Evolutionary conservation across 768 basidiomycete species (phyloP).

Genomic region (Suillus discolor): DNA sequence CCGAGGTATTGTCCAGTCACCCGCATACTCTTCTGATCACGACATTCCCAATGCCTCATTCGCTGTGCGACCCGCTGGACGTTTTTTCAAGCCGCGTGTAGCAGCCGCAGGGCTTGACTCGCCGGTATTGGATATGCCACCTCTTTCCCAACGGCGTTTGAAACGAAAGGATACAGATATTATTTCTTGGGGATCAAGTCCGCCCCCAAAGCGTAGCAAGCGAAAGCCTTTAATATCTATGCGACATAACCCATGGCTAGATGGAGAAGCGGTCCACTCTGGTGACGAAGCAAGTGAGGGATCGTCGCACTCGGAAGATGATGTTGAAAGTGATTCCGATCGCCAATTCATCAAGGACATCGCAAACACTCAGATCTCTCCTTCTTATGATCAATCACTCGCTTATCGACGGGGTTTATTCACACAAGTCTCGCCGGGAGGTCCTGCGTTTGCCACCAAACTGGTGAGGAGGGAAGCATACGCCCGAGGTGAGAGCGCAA

Average conservation of each 20-base stretch:
- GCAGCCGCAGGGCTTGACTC: conserved; percentile 27
- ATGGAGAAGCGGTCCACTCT: conserved; percentile 75
- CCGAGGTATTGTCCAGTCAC: conserved; percentile 24
- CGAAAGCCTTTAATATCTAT: conserved; percentile 34
- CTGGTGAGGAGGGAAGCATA: conserved; percentile 51
- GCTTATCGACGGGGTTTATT: conserved; percentile 73
- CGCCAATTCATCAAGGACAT: conserved; percentile 64
- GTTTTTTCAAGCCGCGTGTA: conserved; percentile 28
- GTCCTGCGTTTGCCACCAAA: conserved; percentile 56
- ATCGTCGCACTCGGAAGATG: conserved; percentile 54
- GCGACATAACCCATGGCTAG: conserved; percentile 51
- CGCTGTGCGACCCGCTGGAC: conserved; percentile 44
- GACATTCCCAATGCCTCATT: conserved; percentile 45
- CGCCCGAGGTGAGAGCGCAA: conserved; percentile 34
- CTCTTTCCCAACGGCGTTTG: conserved; percentile 31
- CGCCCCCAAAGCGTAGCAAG: conserved; percentile 21
- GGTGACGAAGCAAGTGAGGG: conserved; percentile 78
- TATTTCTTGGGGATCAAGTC: conserved; percentile 19
- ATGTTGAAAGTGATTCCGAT: conserved; percentile 66
- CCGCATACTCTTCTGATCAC: conserved; percentile 21
- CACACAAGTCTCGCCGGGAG: conserved; percentile 59
- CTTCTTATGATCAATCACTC: conserved; percentile 73
- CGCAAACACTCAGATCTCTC: conserved; percentile 66
- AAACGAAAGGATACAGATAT: conserved; percentile 33
- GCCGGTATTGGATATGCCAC: conserved; percentile 33